Conservation (phyloP, 2,329 filamentous ascomycete genomes). For the Phialophora verrucosa region DNA sequence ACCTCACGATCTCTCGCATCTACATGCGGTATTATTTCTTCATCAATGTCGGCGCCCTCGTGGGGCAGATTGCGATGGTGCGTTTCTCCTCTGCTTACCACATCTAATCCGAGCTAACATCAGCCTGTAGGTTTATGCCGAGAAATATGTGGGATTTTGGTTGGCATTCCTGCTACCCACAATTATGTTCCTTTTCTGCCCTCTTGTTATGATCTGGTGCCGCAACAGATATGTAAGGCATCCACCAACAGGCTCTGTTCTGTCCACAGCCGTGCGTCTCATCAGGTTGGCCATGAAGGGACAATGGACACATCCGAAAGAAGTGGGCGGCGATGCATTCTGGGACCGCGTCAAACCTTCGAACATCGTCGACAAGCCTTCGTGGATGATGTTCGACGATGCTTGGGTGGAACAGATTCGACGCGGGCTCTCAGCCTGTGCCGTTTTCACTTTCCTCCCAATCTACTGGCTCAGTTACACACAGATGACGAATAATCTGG, state of each 20-base stretch:
- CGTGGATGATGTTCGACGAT: conserved; percentile 83
- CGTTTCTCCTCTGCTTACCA: conserved; percentile 47
- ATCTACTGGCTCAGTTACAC: conserved; percentile 59
- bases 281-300: conserved; percentile 59
- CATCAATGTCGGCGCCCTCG: conserved; percentile 69
- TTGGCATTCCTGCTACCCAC: conserved; percentile 73
- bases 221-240: conserved; percentile 67
- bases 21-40: conserved; percentile 73
- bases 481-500: conserved; percentile 39
- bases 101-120: background rate
- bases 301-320: conserved; percentile 63
- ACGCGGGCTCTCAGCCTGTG: conserved; percentile 71
- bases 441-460: conserved; percentile 65
- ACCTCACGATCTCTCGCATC: conserved; percentile 69
- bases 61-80: conserved; percentile 67
- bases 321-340: conserved; percentile 63
- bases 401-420: conserved; percentile 79
- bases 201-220: conserved; percentile 64
- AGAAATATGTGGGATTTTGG: conserved; percentile 79
- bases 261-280: conserved; percentile 69
- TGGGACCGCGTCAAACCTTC: conserved; percentile 74
- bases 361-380: conserved; percentile 63
- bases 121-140: conserved; percentile 54
- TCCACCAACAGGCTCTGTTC: conserved; percentile 73
- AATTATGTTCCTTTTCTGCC: conserved; percentile 65